Evolutionary conservation across 2,329 filamentous ascomycete species (phyloP), one percentile per base, ranked within the genome.

Genomic region (Sporothrix luriei): DNA sequence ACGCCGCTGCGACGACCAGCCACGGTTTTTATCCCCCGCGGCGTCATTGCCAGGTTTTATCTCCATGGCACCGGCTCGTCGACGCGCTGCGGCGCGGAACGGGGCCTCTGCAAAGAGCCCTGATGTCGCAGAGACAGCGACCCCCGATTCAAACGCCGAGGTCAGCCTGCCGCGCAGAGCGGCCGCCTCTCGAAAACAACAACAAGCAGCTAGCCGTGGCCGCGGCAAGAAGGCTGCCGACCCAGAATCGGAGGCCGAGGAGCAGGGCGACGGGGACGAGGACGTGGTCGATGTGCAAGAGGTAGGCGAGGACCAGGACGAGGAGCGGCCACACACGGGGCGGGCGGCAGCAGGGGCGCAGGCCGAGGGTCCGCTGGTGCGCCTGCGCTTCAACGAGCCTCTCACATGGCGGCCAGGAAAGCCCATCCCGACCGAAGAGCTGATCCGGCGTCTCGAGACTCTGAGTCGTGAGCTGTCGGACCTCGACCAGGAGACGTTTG

Each of bases 381-480:
- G 78, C 69, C 87, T 99, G 62, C 83, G 88, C 74, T 98, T 98
- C 84, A 88, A 94, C 76, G 90, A 97, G 77, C 85, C 92, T 73
- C 84, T 99, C 70, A 92, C 93, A 78, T 97, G 95, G 92, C 91
- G 91, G 77, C 92, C 94, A 55, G 95, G 94, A 71, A 95, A 92
- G 80, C 88, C 93, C 67, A 97, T 99, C 76, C 84, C 91, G 49
- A 92, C 94, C 62, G 89, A 87, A 73, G 93, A 94, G 74, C 87
- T 99, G 66, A 84, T 97, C 74, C 86, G 88, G 76, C 90, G 95
- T 64, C 87, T 99, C 67, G 91, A 94, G 79, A 83, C 86, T 67
- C 87, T 99, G 43, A 90, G 90, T 72, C 89, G 91, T 76, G 94
- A 99, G 84, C 85, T 99, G 73, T 85, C 88, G 72, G 89, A 91